Evolutionary conservation across 805 yeast genomes (phyloP).

Genomic region (Metschnikowia proteae): DNA sequence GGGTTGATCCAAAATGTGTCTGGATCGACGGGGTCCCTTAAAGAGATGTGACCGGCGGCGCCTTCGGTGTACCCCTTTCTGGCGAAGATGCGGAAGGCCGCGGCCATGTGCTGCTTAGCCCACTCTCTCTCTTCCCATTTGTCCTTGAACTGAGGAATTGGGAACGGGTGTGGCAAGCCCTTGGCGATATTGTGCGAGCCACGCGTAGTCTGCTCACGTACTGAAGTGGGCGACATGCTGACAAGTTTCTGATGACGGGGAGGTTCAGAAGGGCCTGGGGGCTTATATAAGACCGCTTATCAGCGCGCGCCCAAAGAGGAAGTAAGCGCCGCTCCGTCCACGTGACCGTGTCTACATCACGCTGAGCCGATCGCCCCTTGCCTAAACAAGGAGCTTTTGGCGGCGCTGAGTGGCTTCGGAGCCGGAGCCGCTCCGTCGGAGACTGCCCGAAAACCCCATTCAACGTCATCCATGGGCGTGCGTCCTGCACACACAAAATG

Average conservation of each 20-base stretch:
- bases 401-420: too few species aligned
- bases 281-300: background rate
- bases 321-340: background rate
- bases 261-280: background rate
- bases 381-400: background rate
- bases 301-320: constrained; percentile 1
- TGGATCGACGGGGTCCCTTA: constrained; percentile 80
- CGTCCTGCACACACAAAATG: too few species aligned
- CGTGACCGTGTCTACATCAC: background rate
- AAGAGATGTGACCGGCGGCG: constrained; percentile 79
- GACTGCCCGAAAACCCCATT: too few species aligned
- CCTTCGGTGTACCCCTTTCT: constrained; percentile 75
- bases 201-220: constrained; percentile 18
- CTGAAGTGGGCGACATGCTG: background rate
- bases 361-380: background rate
- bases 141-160: constrained; percentile 50
- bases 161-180: constrained; percentile 50
- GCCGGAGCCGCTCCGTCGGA: too few species aligned
- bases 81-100: constrained; percentile 79
- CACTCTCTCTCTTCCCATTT: constrained; percentile 49
- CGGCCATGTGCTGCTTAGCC: constrained; percentile 74
- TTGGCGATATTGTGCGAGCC: constrained; percentile 61
- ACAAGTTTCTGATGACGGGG: background rate
- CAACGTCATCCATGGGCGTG: too few species aligned
- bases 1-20: constrained; percentile 88